Base-by-base conservation (phyloP, 2,329 filamentous ascomycete species). In the Mycocentrospora acerina region DNA sequence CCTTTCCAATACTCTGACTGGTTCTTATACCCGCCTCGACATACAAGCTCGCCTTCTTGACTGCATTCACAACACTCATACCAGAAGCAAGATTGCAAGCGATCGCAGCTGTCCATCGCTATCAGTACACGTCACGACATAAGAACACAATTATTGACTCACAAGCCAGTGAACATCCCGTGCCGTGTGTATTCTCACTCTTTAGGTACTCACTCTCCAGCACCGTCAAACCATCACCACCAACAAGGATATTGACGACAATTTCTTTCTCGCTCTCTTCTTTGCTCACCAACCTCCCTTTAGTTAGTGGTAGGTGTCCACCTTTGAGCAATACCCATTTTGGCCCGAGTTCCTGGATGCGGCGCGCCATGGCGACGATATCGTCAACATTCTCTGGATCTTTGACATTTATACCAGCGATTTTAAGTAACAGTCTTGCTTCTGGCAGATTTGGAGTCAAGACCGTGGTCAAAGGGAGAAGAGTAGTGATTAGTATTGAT, bases 91-190 rank as follows among this genome's bases (percentile, higher is more conserved):
- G 66, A 44, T 86, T 85, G n/a, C 83, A 84, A 2, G 86, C 82
- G 55, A 90, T 86, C 3, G 86, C 85, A 45, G 86, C 82, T 83
- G 24, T 34, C 32, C 37, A 42, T 16, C 14, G 9, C 10, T 12
- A 22, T 22, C 19, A 22, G 9, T 22, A 22, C n/a, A 27, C 13
- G 6, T 14, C 12, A 27, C n/a, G 5, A 27, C 4, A 27, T 11
- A n/a, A 27, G 25, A 36, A 18, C 9, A 27, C 19, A 18, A 10
- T 16, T 32, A 16, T n/a, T n/a, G 18, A 51, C 82, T 72, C 67
- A 87, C 84, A 95, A 27, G 93, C 93, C 43, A 97, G 77, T 8
- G 90, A 94, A 62, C 93, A 98, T 4, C 93, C 93, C 0, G 93
- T 97, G 1, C 93, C 93, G 59, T 98, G 93, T 0, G 91, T 97